Conservation (phyloP, 306 rosid species). For the Inga oerstediana region DNA sequence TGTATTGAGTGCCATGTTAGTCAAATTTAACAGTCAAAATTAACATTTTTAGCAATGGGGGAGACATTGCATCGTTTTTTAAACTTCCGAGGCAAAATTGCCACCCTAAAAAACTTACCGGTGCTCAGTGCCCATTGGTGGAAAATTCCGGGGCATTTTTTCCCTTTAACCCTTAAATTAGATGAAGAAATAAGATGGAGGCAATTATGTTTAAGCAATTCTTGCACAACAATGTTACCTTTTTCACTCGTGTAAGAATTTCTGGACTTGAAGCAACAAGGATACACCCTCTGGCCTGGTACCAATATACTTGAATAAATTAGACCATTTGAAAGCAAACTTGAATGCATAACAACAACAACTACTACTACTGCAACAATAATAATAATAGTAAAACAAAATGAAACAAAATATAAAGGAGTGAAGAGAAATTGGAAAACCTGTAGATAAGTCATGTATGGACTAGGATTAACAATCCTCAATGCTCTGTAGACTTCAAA, state of each 20-base stretch:
- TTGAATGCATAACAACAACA: not conserved
- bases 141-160: too few species aligned
- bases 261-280: slow-evolving; percentile 99
- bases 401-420: not conserved
- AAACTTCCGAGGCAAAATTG: too few species aligned
- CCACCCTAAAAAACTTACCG: too few species aligned
- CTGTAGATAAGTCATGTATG: slow-evolving; percentile 97
- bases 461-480: slow-evolving; percentile 96
- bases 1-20: too few species aligned
- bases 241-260: slow-evolving; percentile 89
- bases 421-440: slow-evolving; percentile 41
- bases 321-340: slow-evolving; percentile 20
- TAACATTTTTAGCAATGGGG: too few species aligned
- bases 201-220: not conserved
- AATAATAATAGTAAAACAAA: too few species aligned
- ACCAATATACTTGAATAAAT: slow-evolving; percentile 27
- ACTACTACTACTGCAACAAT: too few species aligned
- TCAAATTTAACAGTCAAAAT: too few species aligned
- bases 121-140: too few species aligned
- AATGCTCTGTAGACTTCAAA: slow-evolving; percentile 93
- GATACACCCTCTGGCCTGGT: slow-evolving; percentile 93
- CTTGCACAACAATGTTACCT: slow-evolving; percentile 47
- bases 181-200: slow-evolving; percentile 5
- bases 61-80: too few species aligned
- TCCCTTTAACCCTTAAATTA: not conserved